Conservation (phyloP, 148 eudicot genomes). For the Vaccinium corymbosum region DNA sequence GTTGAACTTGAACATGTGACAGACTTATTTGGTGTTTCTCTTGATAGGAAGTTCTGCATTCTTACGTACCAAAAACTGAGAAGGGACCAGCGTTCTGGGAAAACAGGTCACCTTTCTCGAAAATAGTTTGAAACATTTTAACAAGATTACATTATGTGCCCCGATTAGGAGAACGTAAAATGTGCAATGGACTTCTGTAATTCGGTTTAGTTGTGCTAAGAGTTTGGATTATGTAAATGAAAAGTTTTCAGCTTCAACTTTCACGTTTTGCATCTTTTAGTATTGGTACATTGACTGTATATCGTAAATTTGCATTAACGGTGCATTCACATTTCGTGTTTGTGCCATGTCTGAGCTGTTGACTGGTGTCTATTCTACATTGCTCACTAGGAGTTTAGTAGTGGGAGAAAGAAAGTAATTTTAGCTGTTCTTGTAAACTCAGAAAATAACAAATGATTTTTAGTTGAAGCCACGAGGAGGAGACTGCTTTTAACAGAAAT, state of each 20-base stretch:
- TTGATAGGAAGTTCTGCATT: background rate
- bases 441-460: background rate
- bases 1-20: background rate
- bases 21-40: background rate
- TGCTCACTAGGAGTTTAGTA: background rate
- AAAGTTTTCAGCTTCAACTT: background rate
- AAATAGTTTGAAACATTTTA: background rate
- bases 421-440: background rate
- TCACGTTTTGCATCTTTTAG: background rate
- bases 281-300: background rate
- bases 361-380: background rate
- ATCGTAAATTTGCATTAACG: background rate
- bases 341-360: background rate
- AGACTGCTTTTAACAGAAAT: background rate
- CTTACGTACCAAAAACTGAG: background rate
- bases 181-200: background rate
- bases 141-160: background rate
- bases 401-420: background rate
- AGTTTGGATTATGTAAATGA: background rate
- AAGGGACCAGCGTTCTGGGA: background rate
- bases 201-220: background rate
- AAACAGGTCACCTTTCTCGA: background rate
- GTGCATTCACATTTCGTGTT: background rate
- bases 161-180: background rate
- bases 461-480: background rate